Evolutionary conservation across 371 early-diverging fungal genomes (phyloP).

Genomic region (Mucor piriformis): DNA sequence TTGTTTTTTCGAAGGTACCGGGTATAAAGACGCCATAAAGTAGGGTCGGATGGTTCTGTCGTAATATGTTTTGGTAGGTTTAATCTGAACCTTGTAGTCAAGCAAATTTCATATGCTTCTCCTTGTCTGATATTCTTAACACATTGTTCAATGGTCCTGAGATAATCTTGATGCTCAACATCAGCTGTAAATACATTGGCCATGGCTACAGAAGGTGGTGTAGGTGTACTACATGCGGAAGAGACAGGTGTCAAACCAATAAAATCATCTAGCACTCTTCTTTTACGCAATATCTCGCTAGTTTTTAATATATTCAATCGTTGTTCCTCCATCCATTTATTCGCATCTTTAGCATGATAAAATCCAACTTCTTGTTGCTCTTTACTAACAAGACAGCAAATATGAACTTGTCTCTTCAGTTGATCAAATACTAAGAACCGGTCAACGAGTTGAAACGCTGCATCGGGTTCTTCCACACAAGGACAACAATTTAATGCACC

Average conservation of each 20-base stretch:
- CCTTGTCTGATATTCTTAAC: constrained; percentile 78
- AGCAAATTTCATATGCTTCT: constrained; percentile 93
- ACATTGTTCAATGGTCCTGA: constrained; percentile 66
- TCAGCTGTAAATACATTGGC: constrained; percentile 49
- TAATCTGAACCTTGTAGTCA: constrained; percentile 82
- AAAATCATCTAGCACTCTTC: constrained; percentile 14
- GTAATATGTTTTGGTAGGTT: constrained; percentile 32
- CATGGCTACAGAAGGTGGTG: constrained; percentile 3
- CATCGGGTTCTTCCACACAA: constrained; percentile 70
- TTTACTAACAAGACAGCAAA: constrained; percentile 49
- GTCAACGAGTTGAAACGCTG: constrained; percentile 83
- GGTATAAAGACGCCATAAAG: constrained; percentile 63
- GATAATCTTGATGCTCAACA: constrained; percentile 56
- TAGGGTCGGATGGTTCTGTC: constrained; percentile 6
- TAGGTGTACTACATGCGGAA: constrained; percentile 36
- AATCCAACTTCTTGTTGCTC: constrained; percentile 15
- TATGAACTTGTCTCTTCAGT: constrained; percentile 39
- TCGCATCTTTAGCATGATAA: constrained; percentile 12
- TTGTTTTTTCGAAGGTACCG: constrained; percentile 70
- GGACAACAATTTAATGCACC: constrained; percentile 29
- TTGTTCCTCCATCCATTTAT: constrained; percentile 29
- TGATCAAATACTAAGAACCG: constrained; percentile 81
- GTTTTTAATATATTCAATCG: constrained; percentile 4
- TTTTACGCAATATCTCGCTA: constrained; percentile 8
- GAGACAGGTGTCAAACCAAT: constrained; percentile 11